Conservation (phyloP, 345 rosid species). For the Populus davidiana region DNA sequence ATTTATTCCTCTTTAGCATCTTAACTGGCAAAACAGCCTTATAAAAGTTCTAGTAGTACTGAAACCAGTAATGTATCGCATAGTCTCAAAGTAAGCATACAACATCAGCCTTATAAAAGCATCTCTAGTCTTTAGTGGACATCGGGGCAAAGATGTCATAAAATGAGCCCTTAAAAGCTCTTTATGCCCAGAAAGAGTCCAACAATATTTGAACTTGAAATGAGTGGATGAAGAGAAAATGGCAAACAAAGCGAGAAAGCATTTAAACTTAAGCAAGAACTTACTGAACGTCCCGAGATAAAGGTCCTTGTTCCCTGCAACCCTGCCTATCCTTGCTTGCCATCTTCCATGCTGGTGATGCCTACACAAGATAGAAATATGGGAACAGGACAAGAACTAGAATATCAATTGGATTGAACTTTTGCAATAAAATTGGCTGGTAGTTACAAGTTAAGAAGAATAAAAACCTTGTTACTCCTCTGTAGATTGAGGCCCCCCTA, state of each 20-base stretch:
- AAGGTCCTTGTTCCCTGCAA: slow-evolving; percentile 96
- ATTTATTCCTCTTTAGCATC: slow-evolving; percentile 4
- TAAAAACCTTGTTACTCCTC: slow-evolving; percentile 93
- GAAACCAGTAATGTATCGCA: slow-evolving; percentile 13
- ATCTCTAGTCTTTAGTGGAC: slow-evolving; percentile 32
- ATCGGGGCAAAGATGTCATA: slow-evolving; percentile 22
- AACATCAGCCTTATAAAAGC: slow-evolving; percentile 47
- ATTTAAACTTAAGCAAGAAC: slow-evolving; percentile 6
- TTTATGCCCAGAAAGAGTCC: slow-evolving; percentile 8
- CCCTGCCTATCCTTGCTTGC: slow-evolving; percentile 99
- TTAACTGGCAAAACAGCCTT: slow-evolving; percentile 22
- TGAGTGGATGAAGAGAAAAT: slow-evolving; percentile 5
- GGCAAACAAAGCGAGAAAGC: background rate
- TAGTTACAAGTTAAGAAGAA: background rate
- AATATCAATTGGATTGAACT: background rate
- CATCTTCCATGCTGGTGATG: slow-evolving; percentile 99
- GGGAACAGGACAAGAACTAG: background rate
- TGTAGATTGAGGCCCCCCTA: slow-evolving; percentile 94
- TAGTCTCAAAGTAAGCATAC: slow-evolving; percentile 23
- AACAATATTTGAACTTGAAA: slow-evolving; percentile 16
- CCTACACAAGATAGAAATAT: slow-evolving; percentile 21
- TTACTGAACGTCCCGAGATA: slow-evolving; percentile 94
- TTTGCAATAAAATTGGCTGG: background rate
- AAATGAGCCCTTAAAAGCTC: slow-evolving; percentile 20
- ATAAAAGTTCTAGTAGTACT: slow-evolving; percentile 12